These are phyloP conservation scores for Plantago major DNA, from an alignment of 257 asterid genomes.

Conservation along the genomic window DNA sequence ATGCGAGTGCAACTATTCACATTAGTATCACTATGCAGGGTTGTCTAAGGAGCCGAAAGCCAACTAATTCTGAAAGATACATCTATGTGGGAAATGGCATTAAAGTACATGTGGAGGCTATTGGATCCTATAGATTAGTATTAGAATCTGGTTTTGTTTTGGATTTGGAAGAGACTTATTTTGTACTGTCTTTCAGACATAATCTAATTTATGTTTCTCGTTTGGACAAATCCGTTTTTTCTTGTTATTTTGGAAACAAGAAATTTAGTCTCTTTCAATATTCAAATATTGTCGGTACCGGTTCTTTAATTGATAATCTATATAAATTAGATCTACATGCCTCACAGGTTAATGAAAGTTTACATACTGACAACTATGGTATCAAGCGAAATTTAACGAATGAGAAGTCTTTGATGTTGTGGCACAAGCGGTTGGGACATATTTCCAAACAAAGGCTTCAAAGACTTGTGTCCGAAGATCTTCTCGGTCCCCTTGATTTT, in stretches of 20 bases:
- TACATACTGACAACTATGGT: not conserved
- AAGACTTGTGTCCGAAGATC: not conserved
- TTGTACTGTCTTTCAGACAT: not conserved
- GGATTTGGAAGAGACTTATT: slow-evolving; percentile 5
- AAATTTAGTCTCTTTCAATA: not conserved
- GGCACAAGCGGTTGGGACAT: slow-evolving; percentile 7
- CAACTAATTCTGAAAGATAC: slow-evolving; percentile 12
- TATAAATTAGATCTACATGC: not conserved
- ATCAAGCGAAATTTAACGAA: not conserved
- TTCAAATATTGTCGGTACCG: not conserved
- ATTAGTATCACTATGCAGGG: slow-evolving; percentile 12
- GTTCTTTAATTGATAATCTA: not conserved
- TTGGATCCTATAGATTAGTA: not conserved
- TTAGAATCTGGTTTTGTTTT: not conserved
- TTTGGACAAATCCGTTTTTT: not conserved
- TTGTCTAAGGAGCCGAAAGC: not conserved
- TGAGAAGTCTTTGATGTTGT: not conserved
- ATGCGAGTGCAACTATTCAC: slow-evolving; percentile 10
- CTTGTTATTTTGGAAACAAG: too few species aligned
- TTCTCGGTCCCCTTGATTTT: slow-evolving; percentile 6
- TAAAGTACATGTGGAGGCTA: too few species aligned
- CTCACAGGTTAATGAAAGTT: not conserved
- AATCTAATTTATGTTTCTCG: not conserved
- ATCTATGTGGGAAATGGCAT: not conserved
- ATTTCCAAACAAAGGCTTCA: slow-evolving; percentile 1